Evolutionary conservation across 371 early-diverging fungal genomes (phyloP).

Genomic region (Circinella minor): DNA sequence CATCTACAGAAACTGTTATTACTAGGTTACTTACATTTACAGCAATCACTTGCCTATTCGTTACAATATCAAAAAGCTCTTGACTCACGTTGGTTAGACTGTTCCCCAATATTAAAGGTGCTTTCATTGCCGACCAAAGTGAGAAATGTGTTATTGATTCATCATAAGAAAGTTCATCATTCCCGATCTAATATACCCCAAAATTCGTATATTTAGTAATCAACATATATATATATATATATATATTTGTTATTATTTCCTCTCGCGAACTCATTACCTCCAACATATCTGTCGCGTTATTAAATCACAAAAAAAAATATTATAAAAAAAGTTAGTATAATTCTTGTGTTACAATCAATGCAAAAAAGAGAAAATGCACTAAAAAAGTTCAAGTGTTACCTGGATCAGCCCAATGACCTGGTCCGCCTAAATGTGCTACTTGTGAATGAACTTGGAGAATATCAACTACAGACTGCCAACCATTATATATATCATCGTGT

Average conservation of each 20-base stretch:
- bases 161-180: slow-evolving; percentile 37
- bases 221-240: too few relatives aligned
- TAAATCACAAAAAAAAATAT: not conserved
- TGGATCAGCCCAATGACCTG: slow-evolving; percentile 29
- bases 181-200: slow-evolving; percentile 32
- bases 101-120: slow-evolving; percentile 50
- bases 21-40: slow-evolving; percentile 26
- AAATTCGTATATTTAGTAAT: not conserved
- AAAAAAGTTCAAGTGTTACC: slow-evolving; percentile 12
- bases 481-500: slow-evolving; percentile 38
- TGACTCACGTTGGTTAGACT: slow-evolving; percentile 27
- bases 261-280: slow-evolving; percentile 13
- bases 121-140: slow-evolving; percentile 49
- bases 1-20: not conserved
- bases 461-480: slow-evolving; percentile 32
- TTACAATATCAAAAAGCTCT: slow-evolving; percentile 27
- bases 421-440: slow-evolving; percentile 20
- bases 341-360: not conserved
- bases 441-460: slow-evolving; percentile 21
- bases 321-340: not conserved
- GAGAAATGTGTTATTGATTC: slow-evolving; percentile 50
- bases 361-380: not conserved
- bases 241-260: not conserved
- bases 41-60: slow-evolving; percentile 41
- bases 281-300: slow-evolving; percentile 19